Base-by-base conservation (phyloP, 768 basidiomycete genomes). In the Grammothele lineata region DNA sequence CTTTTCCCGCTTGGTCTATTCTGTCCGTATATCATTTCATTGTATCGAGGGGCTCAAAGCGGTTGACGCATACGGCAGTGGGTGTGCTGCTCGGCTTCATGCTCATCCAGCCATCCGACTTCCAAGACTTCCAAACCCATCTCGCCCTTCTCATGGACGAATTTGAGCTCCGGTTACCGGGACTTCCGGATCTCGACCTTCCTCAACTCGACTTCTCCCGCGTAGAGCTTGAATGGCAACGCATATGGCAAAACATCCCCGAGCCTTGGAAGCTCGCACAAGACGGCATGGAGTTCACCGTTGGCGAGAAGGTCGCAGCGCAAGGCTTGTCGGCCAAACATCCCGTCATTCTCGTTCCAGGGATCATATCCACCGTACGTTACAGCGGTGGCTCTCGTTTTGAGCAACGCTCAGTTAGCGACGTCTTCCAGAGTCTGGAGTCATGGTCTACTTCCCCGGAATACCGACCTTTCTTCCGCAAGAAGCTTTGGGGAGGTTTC, bases 361-460 rank as follows among this genome's bases (percentile, higher is more conserved):
- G 92, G 1, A 85, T 95, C 41, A 82, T 94, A 30, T 92, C 90
- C 1, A 94, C 92, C 1, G 88, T 87, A 50, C 43, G 79, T 64
- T 19, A 14, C 23, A 8, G 30, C 30, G 9, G 9, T 9, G 9
- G 15, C 38, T 45, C 19, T 37, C n/a, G 39, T 23, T 27, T 12
- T 36, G 24, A 18, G 25, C 36, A 26, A 33, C 7, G 25, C 25
- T 17, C 23, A 14, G 8, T 27, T 8, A 40, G 25, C 14, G 23
- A 43, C 30, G 3, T 6, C 15, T 7, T 9, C 5, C 50, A 89
- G 80, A 85, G 87, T 4, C 69, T 97, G 48, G 94, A 97, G 61
- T 92, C 89, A 6, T 99, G 96, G 95, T 86, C 89, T 4, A 95
- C 95, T 0, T 73, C 80, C 5, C 82, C 85, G 0, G 89, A 90